Percentiles rank a stretch among this genome's conserved stretches.
Evolutionary conservation across 352 stramenopile genomes (phyloP).

Genomic region (Globisporangium recalcitrans): DNA sequence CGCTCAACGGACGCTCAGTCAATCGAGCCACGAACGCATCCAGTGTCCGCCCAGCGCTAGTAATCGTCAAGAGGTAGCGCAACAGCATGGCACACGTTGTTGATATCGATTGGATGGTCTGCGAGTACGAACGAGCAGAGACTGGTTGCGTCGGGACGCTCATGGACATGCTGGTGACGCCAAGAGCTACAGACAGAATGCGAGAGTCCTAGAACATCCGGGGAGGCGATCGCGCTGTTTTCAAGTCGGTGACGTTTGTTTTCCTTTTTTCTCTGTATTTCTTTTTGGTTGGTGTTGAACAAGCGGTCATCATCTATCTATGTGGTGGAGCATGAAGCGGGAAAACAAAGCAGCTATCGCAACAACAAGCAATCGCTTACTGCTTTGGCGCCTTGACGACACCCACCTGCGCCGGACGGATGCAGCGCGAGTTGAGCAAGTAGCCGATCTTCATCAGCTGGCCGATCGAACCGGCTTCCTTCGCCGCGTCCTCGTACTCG

Average conservation of each 20-base stretch:
- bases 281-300: neutral
- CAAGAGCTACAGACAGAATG: neutral
- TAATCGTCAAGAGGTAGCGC: neutral
- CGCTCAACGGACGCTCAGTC: too few species aligned
- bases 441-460: constrained; percentile 98
- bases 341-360: neutral
- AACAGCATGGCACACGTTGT: neutral
- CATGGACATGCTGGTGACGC: neutral
- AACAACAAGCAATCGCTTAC: constrained; percentile 1
- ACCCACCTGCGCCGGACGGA: constrained; percentile 96
- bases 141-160: neutral
- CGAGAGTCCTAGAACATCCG: neutral
- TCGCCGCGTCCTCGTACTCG: constrained; percentile 91
- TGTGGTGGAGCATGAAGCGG: neutral
- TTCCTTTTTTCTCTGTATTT: constrained; percentile 7
- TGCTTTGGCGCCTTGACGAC: constrained; percentile 56
- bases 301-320: constrained; percentile 5
- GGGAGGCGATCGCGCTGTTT: neutral
- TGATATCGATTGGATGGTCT: neutral
- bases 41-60: neutral
- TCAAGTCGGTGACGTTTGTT: neutral
- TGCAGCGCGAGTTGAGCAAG: constrained; percentile 92
- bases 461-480: constrained; percentile 89
- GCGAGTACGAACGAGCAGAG: too few species aligned
- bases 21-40: neutral